Evolutionary conservation across 371 early-diverging fungal genomes (phyloP).

Genomic region (Smittium culicis): DNA sequence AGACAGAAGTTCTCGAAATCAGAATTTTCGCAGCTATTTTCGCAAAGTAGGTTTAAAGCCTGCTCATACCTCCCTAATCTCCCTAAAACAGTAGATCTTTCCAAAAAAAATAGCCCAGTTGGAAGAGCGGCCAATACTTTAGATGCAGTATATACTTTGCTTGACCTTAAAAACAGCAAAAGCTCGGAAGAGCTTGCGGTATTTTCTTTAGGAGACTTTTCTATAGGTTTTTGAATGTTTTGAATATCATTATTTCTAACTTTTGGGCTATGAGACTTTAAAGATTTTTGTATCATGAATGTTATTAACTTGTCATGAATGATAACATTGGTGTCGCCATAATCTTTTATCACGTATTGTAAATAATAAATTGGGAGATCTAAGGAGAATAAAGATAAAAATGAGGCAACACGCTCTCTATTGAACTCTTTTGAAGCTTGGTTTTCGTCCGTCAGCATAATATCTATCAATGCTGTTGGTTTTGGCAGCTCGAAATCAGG

Average conservation of each 20-base stretch:
- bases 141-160: conserved; percentile 58
- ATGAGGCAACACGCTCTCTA: conserved; percentile 24
- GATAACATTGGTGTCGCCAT: conserved; percentile 38
- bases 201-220: background rate
- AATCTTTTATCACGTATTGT: conserved; percentile 56
- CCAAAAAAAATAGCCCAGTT: conserved; percentile 59
- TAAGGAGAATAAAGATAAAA: conserved; percentile 44
- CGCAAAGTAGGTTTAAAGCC: conserved; percentile 67
- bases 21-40: conserved; percentile 50
- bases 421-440: conserved; percentile 26
- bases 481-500: background rate
- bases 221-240: conserved; percentile 3
- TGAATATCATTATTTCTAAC: too few relatives aligned
- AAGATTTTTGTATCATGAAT: conserved; percentile 51
- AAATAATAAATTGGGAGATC: conserved; percentile 57
- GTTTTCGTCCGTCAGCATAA: conserved; percentile 40
- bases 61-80: conserved; percentile 75
- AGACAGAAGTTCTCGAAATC: conserved; percentile 63
- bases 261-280: too few relatives aligned
- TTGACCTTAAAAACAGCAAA: conserved; percentile 49
- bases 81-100: conserved; percentile 66
- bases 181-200: conserved; percentile 13
- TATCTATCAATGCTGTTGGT: conserved; percentile 53
- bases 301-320: conserved; percentile 66
- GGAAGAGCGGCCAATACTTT: conserved; percentile 58